Conservation (phyloP, 2,329 filamentous ascomycete genomes). For the Sordariomycetes sp. region DNA sequence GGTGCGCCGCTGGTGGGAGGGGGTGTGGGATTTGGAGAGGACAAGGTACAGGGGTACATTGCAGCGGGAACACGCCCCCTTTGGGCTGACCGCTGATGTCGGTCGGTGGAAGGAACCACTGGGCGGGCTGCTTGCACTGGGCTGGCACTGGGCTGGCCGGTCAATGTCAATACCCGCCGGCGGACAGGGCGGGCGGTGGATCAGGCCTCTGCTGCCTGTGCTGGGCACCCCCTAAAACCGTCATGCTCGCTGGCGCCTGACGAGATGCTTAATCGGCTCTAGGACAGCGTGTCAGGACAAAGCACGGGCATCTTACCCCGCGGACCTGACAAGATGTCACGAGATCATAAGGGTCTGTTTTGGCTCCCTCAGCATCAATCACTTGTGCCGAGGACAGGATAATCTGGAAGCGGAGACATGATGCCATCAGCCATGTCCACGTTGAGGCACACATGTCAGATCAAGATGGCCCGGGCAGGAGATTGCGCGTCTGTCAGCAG, state of each 20-base stretch:
- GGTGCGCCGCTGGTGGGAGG: background rate
- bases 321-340: too few species aligned
- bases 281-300: too few species aligned
- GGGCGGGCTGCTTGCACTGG: background rate
- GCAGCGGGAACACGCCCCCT: background rate
- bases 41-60: background rate
- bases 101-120: background rate
- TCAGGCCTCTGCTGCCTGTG: background rate
- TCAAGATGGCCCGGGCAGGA: background rate
- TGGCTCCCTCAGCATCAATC: too few species aligned
- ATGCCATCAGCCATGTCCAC: too few species aligned
- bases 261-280: too few species aligned
- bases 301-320: too few species aligned
- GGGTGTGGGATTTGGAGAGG: conserved; percentile 1
- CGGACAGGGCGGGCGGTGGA: background rate
- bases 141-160: conserved; percentile 1
- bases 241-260: too few species aligned
- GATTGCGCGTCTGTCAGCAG: background rate
- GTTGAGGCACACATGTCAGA: background rate
- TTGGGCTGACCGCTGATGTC: conserved; percentile 2
- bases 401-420: too few species aligned
- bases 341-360: too few species aligned
- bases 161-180: too few species aligned
- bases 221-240: background rate
- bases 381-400: too few species aligned